Conservation (phyloP, 2,329 filamentous ascomycete genomes). For the Hymenotorrendiella dingleyae region DNA sequence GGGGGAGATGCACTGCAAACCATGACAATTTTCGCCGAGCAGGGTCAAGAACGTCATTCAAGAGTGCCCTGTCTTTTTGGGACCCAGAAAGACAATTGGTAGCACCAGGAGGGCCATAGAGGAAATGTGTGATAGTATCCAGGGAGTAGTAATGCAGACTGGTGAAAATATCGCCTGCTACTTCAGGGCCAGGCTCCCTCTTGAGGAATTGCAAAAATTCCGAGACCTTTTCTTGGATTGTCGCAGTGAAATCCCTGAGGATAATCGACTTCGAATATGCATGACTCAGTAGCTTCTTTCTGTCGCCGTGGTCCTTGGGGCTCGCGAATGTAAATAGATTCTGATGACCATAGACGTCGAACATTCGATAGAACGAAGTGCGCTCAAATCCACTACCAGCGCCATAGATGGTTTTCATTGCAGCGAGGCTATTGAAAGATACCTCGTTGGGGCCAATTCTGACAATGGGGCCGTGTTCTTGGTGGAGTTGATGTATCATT, state of each 20-base stretch:
- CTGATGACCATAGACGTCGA: constrained; percentile 45
- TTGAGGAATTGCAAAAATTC: constrained; percentile 38
- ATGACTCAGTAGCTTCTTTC: constrained; percentile 47
- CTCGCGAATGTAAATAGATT: constrained; percentile 47
- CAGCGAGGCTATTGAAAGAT: constrained; percentile 33
- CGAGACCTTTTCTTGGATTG: constrained; percentile 35
- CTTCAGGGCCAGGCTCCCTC: constrained; percentile 27
- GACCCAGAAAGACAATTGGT: constrained; percentile 39
- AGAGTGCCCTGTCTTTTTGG: constrained; percentile 33
- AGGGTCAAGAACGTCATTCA: constrained; percentile 44
- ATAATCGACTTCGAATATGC: constrained; percentile 47
- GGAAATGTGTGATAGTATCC: constrained; percentile 46
- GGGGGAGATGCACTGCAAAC: constrained; percentile 42
- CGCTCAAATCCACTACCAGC: constrained; percentile 42
- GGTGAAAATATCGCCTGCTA: constrained; percentile 39
- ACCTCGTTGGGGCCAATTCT: constrained; percentile 31
- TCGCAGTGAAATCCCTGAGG: constrained; percentile 29
- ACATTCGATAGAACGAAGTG: constrained; percentile 46
- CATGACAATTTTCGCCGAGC: constrained; percentile 40
- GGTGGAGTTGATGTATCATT: constrained; percentile 16
- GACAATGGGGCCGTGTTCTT: constrained; percentile 15
- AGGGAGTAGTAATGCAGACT: constrained; percentile 48
- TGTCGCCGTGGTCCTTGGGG: constrained; percentile 37
- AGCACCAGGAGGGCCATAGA: constrained; percentile 41
- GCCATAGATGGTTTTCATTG: constrained; percentile 48